Base-by-base conservation (phyloP, 2,329 filamentous ascomycete genomes). In the Fusarium gaditjirri region DNA sequence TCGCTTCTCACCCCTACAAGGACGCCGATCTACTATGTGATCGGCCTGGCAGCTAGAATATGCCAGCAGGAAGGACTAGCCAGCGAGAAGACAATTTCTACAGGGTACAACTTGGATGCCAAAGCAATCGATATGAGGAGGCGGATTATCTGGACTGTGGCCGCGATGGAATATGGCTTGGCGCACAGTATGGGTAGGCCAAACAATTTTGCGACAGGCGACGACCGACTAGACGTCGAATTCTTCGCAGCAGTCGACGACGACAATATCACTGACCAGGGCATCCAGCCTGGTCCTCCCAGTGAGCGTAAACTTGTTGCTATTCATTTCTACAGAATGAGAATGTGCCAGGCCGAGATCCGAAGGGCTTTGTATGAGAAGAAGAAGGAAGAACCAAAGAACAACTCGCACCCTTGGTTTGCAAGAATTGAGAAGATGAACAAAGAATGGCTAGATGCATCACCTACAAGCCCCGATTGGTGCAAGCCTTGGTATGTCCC, bases 301-400 rank as follows among this genome's bases (percentile, higher is more conserved):
- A 94, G 93, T 41, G 87, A 95, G 73, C 94, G 93, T 78, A 99
- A 99, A 80, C 89, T 93, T 76, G 91, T 97, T 31, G 92, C 94
- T 5, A 94, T 98, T 68, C 95, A 99, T 80, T 96, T 97, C 76
- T 94, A 94, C 84, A 95, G 93, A 78, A 97, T 98, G 94, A 88
- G 94, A 61, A 82, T 97, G 64, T 85, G 95, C 17, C 95, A 98
- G 79, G 90, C 95, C 19, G 95, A 98, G 81, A 96, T 98, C 46
- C 88, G 94, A 63, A 89, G 94, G 64, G 92, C 91, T 11, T 85
- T 98, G 2, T 98, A 99, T 79, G 92, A 97, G 75, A 92, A 91
- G 80, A 96, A 96, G 81, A 88, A 92, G 47, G 83, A 90, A 0
- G 91, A 93, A 55, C 95, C 95, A 1, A 89, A 89, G 58, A 89